Evolutionary conservation across 2,329 filamentous ascomycete species (phyloP).

Genomic region (Drechslerella coelobrocha): DNA sequence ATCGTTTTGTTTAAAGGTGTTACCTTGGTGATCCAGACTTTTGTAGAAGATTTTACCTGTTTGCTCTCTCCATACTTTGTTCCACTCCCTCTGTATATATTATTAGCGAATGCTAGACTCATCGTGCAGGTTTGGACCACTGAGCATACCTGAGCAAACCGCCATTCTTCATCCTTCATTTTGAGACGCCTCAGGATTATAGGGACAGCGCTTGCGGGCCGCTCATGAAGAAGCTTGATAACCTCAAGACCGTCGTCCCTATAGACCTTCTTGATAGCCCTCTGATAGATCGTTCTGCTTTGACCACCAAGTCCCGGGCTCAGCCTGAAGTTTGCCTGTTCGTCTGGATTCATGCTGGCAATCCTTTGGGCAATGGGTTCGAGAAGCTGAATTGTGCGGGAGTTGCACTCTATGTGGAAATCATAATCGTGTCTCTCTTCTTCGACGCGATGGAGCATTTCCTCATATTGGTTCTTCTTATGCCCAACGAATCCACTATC

Average conservation of each 20-base stretch:
- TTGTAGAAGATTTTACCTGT: slow-evolving; percentile 94
- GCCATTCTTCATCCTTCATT: slow-evolving; percentile 97
- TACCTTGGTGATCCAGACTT: slow-evolving; percentile 95
- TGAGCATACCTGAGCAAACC: slow-evolving; percentile 76
- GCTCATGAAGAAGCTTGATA: slow-evolving; percentile 81
- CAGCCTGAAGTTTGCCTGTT: slow-evolving; percentile 77
- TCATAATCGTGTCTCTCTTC: slow-evolving; percentile 99
- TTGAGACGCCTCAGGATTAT: slow-evolving; percentile 88
- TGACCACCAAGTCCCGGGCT: slow-evolving; percentile 85
- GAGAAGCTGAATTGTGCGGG: slow-evolving; percentile 92
- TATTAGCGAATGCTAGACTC: slow-evolving; percentile 23
- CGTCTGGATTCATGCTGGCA: slow-evolving; percentile 75
- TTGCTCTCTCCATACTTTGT: slow-evolving; percentile 97
- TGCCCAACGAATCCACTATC: slow-evolving; percentile 98
- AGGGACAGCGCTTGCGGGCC: slow-evolving; percentile 85
- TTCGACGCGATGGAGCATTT: slow-evolving; percentile 92
- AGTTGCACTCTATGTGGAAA: slow-evolving; percentile 94
- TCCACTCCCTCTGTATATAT: slow-evolving; percentile 80
- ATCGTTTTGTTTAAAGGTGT: slow-evolving; percentile 84
- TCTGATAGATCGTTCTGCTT: slow-evolving; percentile 95
- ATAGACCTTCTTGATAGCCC: slow-evolving; percentile 97
- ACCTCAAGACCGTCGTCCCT: slow-evolving; percentile 81
- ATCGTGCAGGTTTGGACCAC: slow-evolving; percentile 55
- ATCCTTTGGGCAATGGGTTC: slow-evolving; percentile 94
- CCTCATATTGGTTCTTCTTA: slow-evolving; percentile 93